These are phyloP conservation scores for Clavulina sp. DNA, from an alignment of 768 basidiomycete species.

Conservation along the genomic window DNA sequence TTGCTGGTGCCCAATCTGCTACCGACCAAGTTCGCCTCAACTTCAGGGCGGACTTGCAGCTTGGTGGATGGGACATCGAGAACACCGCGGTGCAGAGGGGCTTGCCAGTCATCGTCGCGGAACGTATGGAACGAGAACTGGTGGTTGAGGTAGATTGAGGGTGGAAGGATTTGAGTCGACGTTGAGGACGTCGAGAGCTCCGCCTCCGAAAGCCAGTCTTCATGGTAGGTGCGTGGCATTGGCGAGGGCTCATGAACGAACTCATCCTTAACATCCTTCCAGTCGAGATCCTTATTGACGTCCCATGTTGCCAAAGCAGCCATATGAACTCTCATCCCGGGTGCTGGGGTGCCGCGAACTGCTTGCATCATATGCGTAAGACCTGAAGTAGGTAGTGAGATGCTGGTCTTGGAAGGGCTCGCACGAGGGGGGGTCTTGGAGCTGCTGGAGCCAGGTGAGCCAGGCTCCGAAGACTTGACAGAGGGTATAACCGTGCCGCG, in stretches of 20 bases:
- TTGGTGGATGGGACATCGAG: slow-evolving; percentile 38
- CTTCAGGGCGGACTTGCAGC: slow-evolving; percentile 56
- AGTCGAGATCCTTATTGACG: slow-evolving; percentile 32
- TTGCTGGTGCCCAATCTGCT: background rate
- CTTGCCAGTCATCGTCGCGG: slow-evolving; percentile 51
- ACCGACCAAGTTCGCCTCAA: slow-evolving; percentile 28
- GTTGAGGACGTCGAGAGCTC: slow-evolving; percentile 62
- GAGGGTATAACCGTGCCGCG: background rate
- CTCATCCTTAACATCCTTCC: slow-evolving; percentile 33
- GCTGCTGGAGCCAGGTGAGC: background rate
- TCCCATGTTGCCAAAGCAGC: slow-evolving; percentile 47
- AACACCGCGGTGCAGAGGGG: slow-evolving; percentile 47
- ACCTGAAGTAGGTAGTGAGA: background rate
- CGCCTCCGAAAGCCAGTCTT: slow-evolving; percentile 49
- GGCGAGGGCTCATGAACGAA: background rate
- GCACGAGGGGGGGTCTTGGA: background rate
- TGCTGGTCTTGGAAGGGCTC: background rate
- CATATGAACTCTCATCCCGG: slow-evolving; percentile 19
- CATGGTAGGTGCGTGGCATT: background rate
- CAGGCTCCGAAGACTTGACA: background rate
- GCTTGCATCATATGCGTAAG: slow-evolving; percentile 4
- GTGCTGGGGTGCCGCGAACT: background rate
- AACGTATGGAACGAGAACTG: slow-evolving; percentile 70
- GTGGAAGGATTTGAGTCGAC: slow-evolving; percentile 42
- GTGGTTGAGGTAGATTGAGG: slow-evolving; percentile 65